Conservation (phyloP, 2,329 filamentous ascomycete genomes). For the Xylariaceae sp. region DNA sequence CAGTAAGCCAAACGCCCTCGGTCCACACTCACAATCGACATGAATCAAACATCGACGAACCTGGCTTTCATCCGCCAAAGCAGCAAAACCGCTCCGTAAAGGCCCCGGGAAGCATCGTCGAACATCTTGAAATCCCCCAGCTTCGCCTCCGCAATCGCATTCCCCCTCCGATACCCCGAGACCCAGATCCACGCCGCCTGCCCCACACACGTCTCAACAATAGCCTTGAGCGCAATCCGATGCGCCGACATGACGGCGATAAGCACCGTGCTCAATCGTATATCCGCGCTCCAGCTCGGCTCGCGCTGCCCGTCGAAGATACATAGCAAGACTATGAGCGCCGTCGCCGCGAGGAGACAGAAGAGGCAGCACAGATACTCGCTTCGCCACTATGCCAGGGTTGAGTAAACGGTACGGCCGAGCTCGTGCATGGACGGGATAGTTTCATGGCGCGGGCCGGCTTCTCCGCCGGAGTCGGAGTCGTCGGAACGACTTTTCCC, state of each 20-base stretch:
- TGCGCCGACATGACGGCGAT: conserved; percentile 36
- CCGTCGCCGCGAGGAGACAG: conserved; percentile 27
- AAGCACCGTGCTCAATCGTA: conserved; percentile 34
- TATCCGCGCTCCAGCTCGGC: conserved; percentile 26
- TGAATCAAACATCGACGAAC: conserved; percentile 19
- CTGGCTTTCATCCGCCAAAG: conserved; percentile 34
- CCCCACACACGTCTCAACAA: conserved; percentile 34
- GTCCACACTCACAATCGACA: too few species aligned
- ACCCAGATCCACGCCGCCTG: conserved; percentile 39
- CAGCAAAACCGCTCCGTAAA: conserved; percentile 33
- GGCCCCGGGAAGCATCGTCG: conserved; percentile 35
- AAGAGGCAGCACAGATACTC: conserved; percentile 33
- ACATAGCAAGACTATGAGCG: conserved; percentile 29
- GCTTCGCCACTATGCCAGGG: conserved; percentile 34
- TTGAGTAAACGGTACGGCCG: conserved; percentile 23
- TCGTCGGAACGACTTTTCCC: conserved; percentile 5
- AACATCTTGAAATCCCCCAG: conserved; percentile 37
- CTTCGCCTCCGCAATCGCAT: conserved; percentile 29
- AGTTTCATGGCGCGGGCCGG: conserved; percentile 11
- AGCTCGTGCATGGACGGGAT: conserved; percentile 22
- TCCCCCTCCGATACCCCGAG: conserved; percentile 30
- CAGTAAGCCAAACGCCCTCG: not conserved
- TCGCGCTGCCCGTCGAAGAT: conserved; percentile 30
- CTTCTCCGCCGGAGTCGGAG: conserved; percentile 10
- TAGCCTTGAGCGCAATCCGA: conserved; percentile 33